Evolutionary conservation across 805 yeast species (phyloP).

Genomic region (Yamadazyma phyllophila): DNA sequence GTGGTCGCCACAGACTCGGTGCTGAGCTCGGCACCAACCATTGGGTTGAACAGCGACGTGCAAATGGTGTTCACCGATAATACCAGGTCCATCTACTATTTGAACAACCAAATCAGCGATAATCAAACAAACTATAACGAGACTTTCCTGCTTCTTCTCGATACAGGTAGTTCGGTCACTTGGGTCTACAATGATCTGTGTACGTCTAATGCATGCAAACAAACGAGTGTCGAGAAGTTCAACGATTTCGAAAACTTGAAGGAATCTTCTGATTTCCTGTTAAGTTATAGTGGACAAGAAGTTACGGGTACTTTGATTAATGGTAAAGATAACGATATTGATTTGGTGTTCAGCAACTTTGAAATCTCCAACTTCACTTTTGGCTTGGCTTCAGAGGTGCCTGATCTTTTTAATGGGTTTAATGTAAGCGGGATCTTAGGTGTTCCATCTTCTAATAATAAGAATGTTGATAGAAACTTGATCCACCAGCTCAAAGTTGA

Average conservation of each 20-base stretch:
- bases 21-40: constrained; percentile 16
- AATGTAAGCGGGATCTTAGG: constrained; percentile 62
- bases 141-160: constrained; percentile 53
- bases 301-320: constrained; percentile 50
- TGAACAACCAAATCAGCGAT: constrained; percentile 19
- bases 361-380: constrained; percentile 41
- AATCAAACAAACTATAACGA: constrained; percentile 22
- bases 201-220: constrained; percentile 39
- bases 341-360: constrained; percentile 30
- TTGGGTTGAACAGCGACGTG: constrained; percentile 13
- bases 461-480: constrained; percentile 32
- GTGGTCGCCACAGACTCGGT: constrained; percentile 12
- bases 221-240: constrained; percentile 24
- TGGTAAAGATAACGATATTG: constrained; percentile 26
- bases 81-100: constrained; percentile 20
- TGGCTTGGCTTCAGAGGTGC: constrained; percentile 55
- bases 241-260: constrained; percentile 16
- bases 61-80: constrained; percentile 22
- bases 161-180: constrained; percentile 63
- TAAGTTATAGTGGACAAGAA: constrained; percentile 52
- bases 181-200: constrained; percentile 62
- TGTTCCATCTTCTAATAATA: constrained; percentile 46
- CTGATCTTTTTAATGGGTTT: constrained; percentile 50
- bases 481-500: constrained; percentile 37
- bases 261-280: constrained; percentile 36